These are phyloP conservation scores for Eimeria sp. DNA, from an alignment of 169 alveolate genomes.

Conservation along the genomic window DNA sequence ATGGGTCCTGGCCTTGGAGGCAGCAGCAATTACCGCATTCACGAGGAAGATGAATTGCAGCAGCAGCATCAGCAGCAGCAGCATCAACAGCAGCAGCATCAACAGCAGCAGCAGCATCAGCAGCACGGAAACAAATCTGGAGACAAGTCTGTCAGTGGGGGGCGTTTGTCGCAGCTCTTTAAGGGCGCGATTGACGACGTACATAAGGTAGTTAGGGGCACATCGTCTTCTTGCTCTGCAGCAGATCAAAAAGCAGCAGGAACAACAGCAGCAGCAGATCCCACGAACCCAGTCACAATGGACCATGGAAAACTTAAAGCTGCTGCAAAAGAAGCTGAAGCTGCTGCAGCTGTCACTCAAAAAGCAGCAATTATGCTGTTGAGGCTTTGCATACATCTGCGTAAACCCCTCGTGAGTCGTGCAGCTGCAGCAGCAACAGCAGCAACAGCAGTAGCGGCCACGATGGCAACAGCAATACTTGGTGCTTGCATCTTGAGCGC, in stretches of 20 bases:
- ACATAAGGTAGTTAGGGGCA: constrained; percentile 6
- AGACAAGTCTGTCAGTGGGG: constrained; percentile 4
- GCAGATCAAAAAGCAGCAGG: constrained; percentile 34
- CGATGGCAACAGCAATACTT: not conserved
- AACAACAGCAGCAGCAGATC: constrained; percentile 28
- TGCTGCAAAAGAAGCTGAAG: constrained; percentile 3
- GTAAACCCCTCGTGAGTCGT: no score
- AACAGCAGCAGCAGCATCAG: constrained; percentile 18
- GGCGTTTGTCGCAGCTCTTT: constrained; percentile 2
- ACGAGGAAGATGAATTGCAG: not conserved
- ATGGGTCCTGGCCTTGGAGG: constrained; percentile 97
- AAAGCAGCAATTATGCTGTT: constrained; percentile 18
- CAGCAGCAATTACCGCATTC: constrained; percentile 75
- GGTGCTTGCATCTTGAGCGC: not conserved
- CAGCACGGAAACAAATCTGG: not conserved
- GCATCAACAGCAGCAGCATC: constrained; percentile 7
- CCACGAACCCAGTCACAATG: constrained; percentile 14
- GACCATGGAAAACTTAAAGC: not conserved
- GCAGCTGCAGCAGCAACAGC: not conserved
- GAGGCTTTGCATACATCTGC: not conserved
- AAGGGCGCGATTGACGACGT: constrained; percentile 24
- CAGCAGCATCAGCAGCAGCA: constrained; percentile 17
- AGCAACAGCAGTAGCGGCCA: constrained; percentile 2
- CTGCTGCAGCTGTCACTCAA: constrained; percentile 43
- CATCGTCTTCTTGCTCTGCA: not conserved